phyloP scores from a whole-genome alignment of 345 rosid genomes.

The Gossypium herbaceum region DNA sequence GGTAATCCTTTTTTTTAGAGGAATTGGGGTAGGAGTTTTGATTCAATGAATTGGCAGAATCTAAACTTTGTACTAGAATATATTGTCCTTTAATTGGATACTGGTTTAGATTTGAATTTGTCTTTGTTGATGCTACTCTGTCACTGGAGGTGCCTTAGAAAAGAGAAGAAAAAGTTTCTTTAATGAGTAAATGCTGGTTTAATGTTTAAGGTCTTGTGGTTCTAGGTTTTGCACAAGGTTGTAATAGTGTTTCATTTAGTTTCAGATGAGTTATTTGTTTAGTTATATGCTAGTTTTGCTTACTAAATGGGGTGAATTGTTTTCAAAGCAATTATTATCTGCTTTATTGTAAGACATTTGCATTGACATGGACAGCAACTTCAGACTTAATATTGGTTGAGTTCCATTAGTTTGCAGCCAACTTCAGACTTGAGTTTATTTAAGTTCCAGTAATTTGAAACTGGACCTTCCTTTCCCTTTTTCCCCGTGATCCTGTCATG shows the following conservation, averaged over 20 bases:
- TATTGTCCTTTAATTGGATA: neutral
- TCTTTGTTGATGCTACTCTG: neutral
- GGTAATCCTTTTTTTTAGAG: too few relatives aligned
- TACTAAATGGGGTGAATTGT: neutral
- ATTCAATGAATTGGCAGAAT: neutral
- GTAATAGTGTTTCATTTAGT: neutral
- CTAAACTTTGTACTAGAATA: neutral
- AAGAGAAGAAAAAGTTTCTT: neutral
- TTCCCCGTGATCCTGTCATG: neutral
- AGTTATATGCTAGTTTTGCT: neutral
- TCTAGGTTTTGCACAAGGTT: neutral
- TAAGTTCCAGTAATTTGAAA: neutral
- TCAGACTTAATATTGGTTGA: neutral
- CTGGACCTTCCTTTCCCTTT: neutral
- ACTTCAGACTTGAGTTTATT: neutral
- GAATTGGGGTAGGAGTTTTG: neutral
- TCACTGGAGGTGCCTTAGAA: neutral
- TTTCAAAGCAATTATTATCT: neutral
- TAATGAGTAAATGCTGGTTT: constrained; percentile 1
- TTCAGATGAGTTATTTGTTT: neutral
- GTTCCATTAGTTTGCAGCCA: neutral
- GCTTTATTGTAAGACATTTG: neutral
- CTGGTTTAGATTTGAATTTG: neutral
- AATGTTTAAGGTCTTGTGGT: neutral
- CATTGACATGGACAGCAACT: neutral